Evolutionary conservation across 2,329 filamentous ascomycete genomes (phyloP).

Genomic region (Fusarium poae): DNA sequence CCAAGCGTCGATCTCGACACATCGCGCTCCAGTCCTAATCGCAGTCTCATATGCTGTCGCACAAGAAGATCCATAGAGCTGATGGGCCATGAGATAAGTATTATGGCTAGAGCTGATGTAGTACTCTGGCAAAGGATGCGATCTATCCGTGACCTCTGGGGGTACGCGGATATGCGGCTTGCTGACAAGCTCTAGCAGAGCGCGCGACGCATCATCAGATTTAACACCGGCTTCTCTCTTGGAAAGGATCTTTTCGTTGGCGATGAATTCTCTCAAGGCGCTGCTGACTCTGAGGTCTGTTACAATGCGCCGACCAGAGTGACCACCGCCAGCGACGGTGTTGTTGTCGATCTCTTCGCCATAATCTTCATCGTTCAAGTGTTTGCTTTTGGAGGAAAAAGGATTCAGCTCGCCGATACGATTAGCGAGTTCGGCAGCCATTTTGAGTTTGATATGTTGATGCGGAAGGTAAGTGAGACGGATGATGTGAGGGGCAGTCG

Average conservation of each 20-base stretch:
- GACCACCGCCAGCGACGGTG: slow-evolving; percentile 71
- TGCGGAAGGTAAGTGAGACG: slow-evolving; percentile 15
- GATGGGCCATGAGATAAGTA: slow-evolving; percentile 78
- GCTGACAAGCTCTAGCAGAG: slow-evolving; percentile 65
- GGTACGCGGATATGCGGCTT: slow-evolving; percentile 71
- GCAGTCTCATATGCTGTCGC: slow-evolving; percentile 74
- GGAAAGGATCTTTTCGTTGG: slow-evolving; percentile 64
- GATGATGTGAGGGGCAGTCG: slow-evolving; percentile 37
- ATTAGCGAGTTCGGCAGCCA: slow-evolving; percentile 49
- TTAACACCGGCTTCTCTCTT: slow-evolving; percentile 62
- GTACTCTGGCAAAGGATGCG: slow-evolving; percentile 74
- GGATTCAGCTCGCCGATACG: slow-evolving; percentile 52
- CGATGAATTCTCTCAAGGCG: slow-evolving; percentile 68
- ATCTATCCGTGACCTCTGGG: slow-evolving; percentile 65
- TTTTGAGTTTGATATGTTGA: slow-evolving; percentile 15
- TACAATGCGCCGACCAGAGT: slow-evolving; percentile 63
- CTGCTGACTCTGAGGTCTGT: slow-evolving; percentile 70
- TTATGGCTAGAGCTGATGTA: slow-evolving; percentile 81
- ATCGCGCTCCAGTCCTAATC: slow-evolving; percentile 72
- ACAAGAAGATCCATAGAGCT: slow-evolving; percentile 74
- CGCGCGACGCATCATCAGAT: slow-evolving; percentile 55
- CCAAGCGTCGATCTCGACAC: slow-evolving; percentile 82
- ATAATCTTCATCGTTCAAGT: slow-evolving; percentile 52
- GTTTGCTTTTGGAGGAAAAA: slow-evolving; percentile 46
- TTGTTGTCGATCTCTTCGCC: slow-evolving; percentile 52